These are phyloP conservation scores for Castanospermum australe DNA, from an alignment of 306 rosid genomes.

Conservation along the genomic window DNA sequence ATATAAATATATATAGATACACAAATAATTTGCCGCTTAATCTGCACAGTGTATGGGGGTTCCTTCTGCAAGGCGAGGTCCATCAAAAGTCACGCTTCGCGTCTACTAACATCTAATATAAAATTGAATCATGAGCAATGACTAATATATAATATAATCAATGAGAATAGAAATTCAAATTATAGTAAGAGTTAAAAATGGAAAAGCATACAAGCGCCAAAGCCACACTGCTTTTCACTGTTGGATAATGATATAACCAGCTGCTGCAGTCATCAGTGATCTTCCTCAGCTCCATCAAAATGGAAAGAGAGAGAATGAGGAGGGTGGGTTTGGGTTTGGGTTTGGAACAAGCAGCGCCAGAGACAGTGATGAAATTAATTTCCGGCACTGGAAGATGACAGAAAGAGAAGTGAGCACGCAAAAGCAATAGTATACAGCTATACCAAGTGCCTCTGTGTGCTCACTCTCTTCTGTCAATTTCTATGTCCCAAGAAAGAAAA, in stretches of 20 bases:
- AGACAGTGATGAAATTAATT: not conserved
- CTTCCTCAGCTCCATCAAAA: not conserved
- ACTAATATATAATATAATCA: not conserved
- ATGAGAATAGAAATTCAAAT: not conserved
- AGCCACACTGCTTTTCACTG: conserved; percentile 20
- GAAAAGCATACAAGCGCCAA: not conserved
- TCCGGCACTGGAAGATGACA: conserved; percentile 68
- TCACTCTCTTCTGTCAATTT: conserved; percentile 99
- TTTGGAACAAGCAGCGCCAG: conserved; percentile 35
- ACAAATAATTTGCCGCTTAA: conserved; percentile 37
- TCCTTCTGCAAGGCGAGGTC: conserved; percentile 15
- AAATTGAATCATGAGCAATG: not conserved
- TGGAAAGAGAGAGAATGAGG: not conserved
- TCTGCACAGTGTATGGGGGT: conserved; percentile 40
- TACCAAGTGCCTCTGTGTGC: conserved; percentile 83
- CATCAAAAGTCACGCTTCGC: conserved; percentile 60
- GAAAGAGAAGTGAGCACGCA: conserved; percentile 93
- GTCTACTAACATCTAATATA: conserved; percentile 25
- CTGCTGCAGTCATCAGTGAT: conserved; percentile 11
- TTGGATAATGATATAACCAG: conserved; percentile 35
- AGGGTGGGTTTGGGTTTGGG: not conserved
- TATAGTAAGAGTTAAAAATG: not conserved
- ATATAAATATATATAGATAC: no score
- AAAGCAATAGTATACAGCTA: conserved; percentile 56
- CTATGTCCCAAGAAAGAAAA: conserved; percentile 45